These are phyloP conservation scores for Cyclotella sp. DNA, from an alignment of 108 stramenopile species.

Conservation along the genomic window DNA sequence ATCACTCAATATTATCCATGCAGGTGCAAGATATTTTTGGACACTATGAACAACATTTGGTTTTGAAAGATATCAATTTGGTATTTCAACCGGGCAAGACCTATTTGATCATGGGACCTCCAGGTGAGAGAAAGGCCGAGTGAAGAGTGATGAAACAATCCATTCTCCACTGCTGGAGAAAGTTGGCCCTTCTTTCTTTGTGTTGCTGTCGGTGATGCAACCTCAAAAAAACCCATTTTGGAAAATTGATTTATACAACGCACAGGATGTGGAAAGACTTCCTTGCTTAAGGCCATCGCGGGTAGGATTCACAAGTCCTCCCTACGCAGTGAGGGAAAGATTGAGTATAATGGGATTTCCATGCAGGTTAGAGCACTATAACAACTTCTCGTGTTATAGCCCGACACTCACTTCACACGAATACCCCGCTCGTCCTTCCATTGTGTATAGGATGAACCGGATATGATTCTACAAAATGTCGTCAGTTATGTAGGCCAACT, in stretches of 20 bases:
- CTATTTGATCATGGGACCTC: slow-evolving; percentile 65
- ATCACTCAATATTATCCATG: too few species aligned
- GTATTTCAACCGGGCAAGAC: slow-evolving; percentile 70
- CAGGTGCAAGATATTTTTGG: slow-evolving; percentile 38
- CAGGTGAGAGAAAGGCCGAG: slow-evolving; percentile 8
- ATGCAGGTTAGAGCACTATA: slow-evolving; percentile 22
- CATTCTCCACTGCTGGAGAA: too few species aligned
- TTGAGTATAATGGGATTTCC: slow-evolving; percentile 59
- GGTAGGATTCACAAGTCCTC: slow-evolving; percentile 21
- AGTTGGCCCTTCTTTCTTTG: too few species aligned
- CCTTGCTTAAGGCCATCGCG: slow-evolving; percentile 52
- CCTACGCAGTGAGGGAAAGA: slow-evolving; percentile 16
- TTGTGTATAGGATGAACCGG: slow-evolving; percentile 41
- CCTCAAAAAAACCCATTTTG: background rate
- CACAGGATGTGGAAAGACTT: slow-evolving; percentile 53
- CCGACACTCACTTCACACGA: background rate
- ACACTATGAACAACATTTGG: slow-evolving; percentile 43
- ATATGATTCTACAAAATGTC: slow-evolving; percentile 47
- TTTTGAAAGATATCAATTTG: slow-evolving; percentile 66
- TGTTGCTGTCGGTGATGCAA: background rate
- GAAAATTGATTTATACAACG: background rate
- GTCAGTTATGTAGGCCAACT: slow-evolving; percentile 70
- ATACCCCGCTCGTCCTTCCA: slow-evolving; percentile 3
- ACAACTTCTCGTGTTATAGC: too few species aligned
- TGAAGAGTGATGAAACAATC: too few species aligned